phyloP scores from a whole-genome alignment of 2,329 filamentous ascomycete genomes.

The Didymella pomorum region DNA sequence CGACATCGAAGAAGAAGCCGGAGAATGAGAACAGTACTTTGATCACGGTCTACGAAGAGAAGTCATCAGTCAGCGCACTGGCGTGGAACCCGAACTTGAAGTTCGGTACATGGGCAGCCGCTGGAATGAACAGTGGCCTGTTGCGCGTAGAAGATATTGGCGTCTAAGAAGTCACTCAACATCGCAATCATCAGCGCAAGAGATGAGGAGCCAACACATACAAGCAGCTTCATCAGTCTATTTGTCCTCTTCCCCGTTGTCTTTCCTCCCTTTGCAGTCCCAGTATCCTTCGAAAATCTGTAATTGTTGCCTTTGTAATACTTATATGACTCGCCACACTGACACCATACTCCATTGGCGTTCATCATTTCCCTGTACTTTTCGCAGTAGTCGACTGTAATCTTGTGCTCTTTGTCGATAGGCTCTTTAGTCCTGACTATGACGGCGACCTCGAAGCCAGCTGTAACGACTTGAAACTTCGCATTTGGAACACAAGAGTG shows the following conservation, averaged over 20 bases:
- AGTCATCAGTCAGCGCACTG: slow-evolving; percentile 54
- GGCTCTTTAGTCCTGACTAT: neutral
- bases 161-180: slow-evolving; percentile 20
- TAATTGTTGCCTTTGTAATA: neutral
- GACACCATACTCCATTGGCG: neutral
- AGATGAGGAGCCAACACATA: neutral
- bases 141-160: slow-evolving; percentile 60
- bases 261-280: neutral
- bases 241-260: neutral
- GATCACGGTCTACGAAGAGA: slow-evolving; percentile 56
- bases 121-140: slow-evolving; percentile 58
- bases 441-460: neutral
- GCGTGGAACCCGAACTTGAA: slow-evolving; percentile 62
- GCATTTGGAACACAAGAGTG: slow-evolving; percentile 5
- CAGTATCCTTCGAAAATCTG: neutral
- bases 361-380: neutral
- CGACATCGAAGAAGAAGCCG: slow-evolving; percentile 29
- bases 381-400: neutral
- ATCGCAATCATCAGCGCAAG: neutral
- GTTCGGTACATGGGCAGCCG: slow-evolving; percentile 60
- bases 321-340: neutral
- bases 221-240: neutral
- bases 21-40: slow-evolving; percentile 41
- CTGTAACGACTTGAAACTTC: neutral
- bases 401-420: neutral